Base-by-base conservation (phyloP, 305 asterid species). In the Fraxinus xanthoxyloides region DNA sequence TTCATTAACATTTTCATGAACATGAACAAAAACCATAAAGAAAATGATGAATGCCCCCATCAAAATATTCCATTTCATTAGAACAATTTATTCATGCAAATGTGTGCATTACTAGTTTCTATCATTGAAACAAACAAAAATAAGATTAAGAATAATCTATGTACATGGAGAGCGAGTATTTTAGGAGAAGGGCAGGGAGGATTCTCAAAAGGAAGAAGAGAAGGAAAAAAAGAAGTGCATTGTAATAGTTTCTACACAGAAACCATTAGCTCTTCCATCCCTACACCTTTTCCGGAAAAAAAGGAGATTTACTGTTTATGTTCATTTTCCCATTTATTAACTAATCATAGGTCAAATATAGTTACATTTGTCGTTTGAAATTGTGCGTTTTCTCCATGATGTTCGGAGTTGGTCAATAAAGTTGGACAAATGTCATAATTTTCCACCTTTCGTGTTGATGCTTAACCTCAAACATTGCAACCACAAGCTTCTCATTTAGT, bases 1-100 rank as follows among this genome's bases (percentile, higher is more conserved):
- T 78, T 80, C 77, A 84, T 61, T 15, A 23, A 84, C 81, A 70
- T 34, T 38, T 59, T 51, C 9, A n/a, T 1, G 23, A 51, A 51
- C 63, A n/a, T 51, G 63, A 51, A 51, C 23, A n/a, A 51, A 5
- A 51, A 51, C 63, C 24, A 51, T 51, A 51, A 51, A 17, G 23
- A 51, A 51, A 51, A 51, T 51, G 21, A 17, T 15, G 61, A 51
- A 51, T 51, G 21, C 2, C 56, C 34, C n/a, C 17, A 43, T 10
- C 17, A 8, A 12, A 43, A 43, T 43, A 10, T 10, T 10, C 17
- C 19, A 51, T 51, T 51, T 17, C 21, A 51, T 51, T 51, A 8
- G 6, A 51, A 51, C 23, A 51, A 51, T 51, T 51, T 17, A 51
- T 51, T 15, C 23, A 51, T 51, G 61, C 61, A 15, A 17, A 51